phyloP scores from a whole-genome alignment of 129 eudicot genomes.

The Mikania micrantha region DNA sequence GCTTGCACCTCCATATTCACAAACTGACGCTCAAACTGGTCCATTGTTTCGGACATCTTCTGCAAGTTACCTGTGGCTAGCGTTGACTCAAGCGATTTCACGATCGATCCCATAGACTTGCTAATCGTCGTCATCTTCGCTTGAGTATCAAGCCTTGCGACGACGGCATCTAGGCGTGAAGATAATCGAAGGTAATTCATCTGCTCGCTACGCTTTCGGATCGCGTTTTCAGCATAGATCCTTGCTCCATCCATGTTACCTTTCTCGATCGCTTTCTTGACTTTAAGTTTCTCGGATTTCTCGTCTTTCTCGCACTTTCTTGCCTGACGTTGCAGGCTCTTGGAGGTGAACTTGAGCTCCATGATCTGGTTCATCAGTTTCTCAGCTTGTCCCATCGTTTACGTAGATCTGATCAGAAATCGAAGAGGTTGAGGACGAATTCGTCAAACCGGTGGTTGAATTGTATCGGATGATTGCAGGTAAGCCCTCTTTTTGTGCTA shows the following conservation, averaged over 20 bases:
- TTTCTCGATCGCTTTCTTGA: slow-evolving; percentile 83
- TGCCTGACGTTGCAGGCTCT: slow-evolving; percentile 72
- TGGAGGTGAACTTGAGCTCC: slow-evolving; percentile 89
- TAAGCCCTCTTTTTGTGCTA: slow-evolving; percentile 20
- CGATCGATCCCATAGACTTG: slow-evolving; percentile 72
- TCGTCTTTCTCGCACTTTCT: slow-evolving; percentile 88
- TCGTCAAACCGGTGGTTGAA: background rate
- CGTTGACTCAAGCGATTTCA: slow-evolving; percentile 69
- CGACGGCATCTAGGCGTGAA: slow-evolving; percentile 89
- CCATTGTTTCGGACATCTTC: slow-evolving; percentile 97
- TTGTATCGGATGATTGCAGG: background rate
- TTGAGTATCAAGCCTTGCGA: slow-evolving; percentile 75
- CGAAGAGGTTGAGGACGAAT: background rate
- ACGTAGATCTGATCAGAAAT: background rate
- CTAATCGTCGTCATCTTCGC: slow-evolving; percentile 72
- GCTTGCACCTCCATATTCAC: slow-evolving; percentile 95
- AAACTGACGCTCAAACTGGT: slow-evolving; percentile 73
- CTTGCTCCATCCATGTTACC: slow-evolving; percentile 90
- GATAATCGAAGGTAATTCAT: slow-evolving; percentile 82
- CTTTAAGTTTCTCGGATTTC: slow-evolving; percentile 73
- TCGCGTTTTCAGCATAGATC: slow-evolving; percentile 89
- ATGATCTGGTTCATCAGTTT: slow-evolving; percentile 85
- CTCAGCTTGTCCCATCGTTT: slow-evolving; percentile 80
- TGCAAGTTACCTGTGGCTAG: slow-evolving; percentile 68
- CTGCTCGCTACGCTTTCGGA: slow-evolving; percentile 89